phyloP scores from a whole-genome alignment of 2,329 filamentous ascomycete species.

The Beauveria pseudobassiana region DNA sequence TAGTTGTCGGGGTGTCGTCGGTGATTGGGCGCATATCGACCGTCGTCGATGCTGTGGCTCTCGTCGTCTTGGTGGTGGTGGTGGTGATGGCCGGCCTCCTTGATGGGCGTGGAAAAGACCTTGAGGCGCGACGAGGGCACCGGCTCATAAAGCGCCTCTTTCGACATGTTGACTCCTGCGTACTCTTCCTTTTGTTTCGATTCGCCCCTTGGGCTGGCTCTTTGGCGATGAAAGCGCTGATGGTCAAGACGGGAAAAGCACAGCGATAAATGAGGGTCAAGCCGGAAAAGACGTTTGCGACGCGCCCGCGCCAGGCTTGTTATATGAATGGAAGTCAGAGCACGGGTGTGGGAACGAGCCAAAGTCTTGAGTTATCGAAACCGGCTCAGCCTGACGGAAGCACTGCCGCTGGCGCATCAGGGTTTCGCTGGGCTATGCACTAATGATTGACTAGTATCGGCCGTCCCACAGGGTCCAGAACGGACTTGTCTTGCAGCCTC shows the following conservation, averaged over 20 bases:
- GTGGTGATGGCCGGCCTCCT: background rate
- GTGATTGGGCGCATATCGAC: slow-evolving; percentile 3
- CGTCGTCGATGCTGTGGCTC: background rate
- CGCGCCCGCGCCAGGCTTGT: background rate
- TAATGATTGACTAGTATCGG: background rate
- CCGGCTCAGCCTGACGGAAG: background rate
- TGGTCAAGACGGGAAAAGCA: background rate
- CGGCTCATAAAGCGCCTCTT: slow-evolving; percentile 6
- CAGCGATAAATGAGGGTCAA: background rate
- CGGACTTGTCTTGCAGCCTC: background rate
- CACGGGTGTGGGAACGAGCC: background rate
- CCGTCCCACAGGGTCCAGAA: background rate
- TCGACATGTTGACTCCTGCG: background rate
- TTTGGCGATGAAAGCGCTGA: background rate
- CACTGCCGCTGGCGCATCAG: background rate
- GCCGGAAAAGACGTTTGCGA: background rate
- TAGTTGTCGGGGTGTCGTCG: slow-evolving; percentile 8
- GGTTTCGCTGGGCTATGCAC: background rate
- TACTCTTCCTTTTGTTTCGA: background rate
- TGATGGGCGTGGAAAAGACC: slow-evolving; percentile 8
- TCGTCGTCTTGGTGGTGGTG: background rate
- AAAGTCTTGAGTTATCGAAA: background rate
- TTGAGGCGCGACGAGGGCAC: slow-evolving; percentile 8
- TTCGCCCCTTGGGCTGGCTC: background rate
- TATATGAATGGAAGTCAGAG: background rate